Evolutionary conservation across 2,329 filamentous ascomycete genomes (phyloP).

Genomic region (Sporothrix pseudoabietina): DNA sequence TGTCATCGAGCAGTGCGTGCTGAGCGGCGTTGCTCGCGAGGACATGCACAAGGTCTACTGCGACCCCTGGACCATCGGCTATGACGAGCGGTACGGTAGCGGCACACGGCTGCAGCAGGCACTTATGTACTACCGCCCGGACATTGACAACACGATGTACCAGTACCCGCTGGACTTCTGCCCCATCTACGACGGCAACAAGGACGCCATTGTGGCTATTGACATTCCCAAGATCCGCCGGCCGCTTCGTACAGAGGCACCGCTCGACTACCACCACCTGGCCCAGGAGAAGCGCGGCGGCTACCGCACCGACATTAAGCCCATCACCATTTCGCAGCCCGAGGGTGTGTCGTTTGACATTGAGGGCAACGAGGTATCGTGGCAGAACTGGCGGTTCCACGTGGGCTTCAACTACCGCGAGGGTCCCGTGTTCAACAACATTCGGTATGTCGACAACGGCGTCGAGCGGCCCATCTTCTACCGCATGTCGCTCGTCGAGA

Average conservation of each 20-base stretch:
- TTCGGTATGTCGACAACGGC: constrained; percentile 84
- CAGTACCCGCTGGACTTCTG: constrained; percentile 91
- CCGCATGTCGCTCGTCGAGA: constrained; percentile 84
- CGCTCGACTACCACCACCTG: constrained; percentile 78
- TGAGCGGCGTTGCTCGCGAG: constrained; percentile 75
- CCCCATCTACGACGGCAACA: constrained; percentile 84
- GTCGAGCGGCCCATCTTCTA: constrained; percentile 80
- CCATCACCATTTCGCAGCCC: constrained; percentile 70
- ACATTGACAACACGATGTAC: constrained; percentile 86
- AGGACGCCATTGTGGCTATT: constrained; percentile 76
- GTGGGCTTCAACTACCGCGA: constrained; percentile 95
- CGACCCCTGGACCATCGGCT: constrained; percentile 95
- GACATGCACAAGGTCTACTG: constrained; percentile 97
- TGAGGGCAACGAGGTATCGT: constrained; percentile 68
- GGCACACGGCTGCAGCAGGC: constrained; percentile 82
- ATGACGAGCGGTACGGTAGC: constrained; percentile 85
- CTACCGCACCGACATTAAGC: constrained; percentile 77
- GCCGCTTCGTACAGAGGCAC: constrained; percentile 69
- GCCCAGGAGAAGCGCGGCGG: constrained; percentile 73
- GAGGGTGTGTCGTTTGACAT: constrained; percentile 82
- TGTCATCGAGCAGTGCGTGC: constrained; percentile 85
- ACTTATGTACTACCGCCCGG: constrained; percentile 90
- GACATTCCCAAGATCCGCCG: constrained; percentile 78
- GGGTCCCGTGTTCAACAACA: constrained; percentile 86
- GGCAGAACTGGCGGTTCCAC: constrained; percentile 94